Evolutionary conservation across 306 rosid genomes (phyloP), one percentile per base, ranked within the genome.

Genomic region (Acacia confusa): DNA sequence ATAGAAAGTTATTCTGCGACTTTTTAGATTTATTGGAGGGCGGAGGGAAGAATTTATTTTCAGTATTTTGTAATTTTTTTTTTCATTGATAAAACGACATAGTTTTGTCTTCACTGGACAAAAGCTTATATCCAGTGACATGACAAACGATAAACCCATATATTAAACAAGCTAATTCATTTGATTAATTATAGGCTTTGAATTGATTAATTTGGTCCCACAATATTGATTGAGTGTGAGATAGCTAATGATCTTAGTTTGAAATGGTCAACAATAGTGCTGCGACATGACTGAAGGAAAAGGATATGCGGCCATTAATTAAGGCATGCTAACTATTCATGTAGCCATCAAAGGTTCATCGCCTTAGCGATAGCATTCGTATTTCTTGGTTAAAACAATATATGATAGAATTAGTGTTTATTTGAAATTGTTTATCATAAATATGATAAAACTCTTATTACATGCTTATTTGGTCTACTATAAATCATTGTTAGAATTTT

Each of bases 401-500:
- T 34, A 0, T 3, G 36, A 4, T 4, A 34, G 36, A 4, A 34
- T 4, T 34, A 34, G 6, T 4, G 36, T 0, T 34, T 4, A 6
- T 34, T 3, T 34, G 3, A 30, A 30, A 32, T 2, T 32, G 34
- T 3, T 32, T 32, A 32, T 32, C 4, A 3, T 32, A 32, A 3
- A 32, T 32, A 32, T 3, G 34, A 3, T 2, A 32, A 34, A 34
- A 34, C 7, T 34, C 7, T 34, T 5, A 34, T 5, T 5, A 34
- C 0, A 3, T 34, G 4, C 0, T 34, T 34, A 34, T 0, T 0
- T 32, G 3, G 5, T 32, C 2, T 0, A 32, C 0, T 2, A 32
- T 32, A 32, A 32, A 32, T 32, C 3, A 32, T 32, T 0, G 3
- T 32, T 32, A 32, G 3, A 32, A 32, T 2, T 32, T 32, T 2